Evolutionary conservation across 768 basidiomycete genomes (phyloP), one percentile per base, ranked within the genome.

Genomic region (Roridomyces roridus): DNA sequence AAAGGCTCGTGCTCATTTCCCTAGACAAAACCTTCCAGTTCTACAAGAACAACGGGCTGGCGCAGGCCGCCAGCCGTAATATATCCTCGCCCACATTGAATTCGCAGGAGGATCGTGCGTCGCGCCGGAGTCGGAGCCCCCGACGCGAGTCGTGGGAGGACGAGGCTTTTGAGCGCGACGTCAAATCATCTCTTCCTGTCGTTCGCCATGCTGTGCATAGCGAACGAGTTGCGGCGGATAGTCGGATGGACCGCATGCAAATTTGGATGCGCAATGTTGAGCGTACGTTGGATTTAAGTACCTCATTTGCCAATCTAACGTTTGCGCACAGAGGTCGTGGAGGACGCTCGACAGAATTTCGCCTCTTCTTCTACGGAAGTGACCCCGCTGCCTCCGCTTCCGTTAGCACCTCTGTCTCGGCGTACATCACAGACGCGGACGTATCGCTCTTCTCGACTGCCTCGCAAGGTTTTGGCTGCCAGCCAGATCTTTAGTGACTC

Each of bases 211-310:
- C 83, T 0, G 76, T 75, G 28, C 80, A 78, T 39, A 83, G 75
- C 62, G 83, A 85, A 56, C 79, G 75, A 36, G 63, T 83, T 18
- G 83, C 79, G 25, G 81, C 77, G 24, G 88, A 87, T 59, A 79
- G 77, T 34, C 73, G 76, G 45, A 72, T 67, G 55, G 90, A 94
- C 62, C 78, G 91, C 47, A 86, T 94, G 88, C 81, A 85, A 1
- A 74, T 88, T 48, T 94, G 92, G 92, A 88, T 92, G 72, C 83
- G 83, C 62, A 91, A 85, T 55, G 89, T 92, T 15, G 91, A 94
- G 72, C 88, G 92, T 92, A 69, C 67, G 91, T 83, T 9, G 28
- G 20, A 55, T 42, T 10, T 35, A 20, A 8, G 31, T 26, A n/a
- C n/a, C n/a, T 21, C 21, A 5, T 15, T n/a, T 64, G 40, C 49